Percentiles rank a stretch among this genome's conserved stretches.
Conservation (phyloP, 768 basidiomycete genomes). For the Lentinula boryana region DNA sequence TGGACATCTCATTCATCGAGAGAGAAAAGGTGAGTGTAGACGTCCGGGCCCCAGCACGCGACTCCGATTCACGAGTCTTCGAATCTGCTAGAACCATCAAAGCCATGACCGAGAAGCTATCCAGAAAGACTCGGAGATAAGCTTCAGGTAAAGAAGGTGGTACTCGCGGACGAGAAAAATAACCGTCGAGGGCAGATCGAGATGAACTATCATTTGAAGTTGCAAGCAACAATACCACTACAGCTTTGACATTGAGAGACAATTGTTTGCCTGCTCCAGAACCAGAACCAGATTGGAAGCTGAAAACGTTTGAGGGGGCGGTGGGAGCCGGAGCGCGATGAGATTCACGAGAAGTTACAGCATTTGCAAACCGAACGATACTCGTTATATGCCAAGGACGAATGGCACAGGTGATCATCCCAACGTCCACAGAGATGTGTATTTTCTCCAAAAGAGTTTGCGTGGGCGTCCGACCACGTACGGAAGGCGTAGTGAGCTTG, state of each 20-base stretch:
- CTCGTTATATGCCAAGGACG: constrained; percentile 51
- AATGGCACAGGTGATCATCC: constrained; percentile 50
- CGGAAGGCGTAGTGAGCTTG: constrained; percentile 42
- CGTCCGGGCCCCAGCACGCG: not conserved
- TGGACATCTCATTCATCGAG: constrained; percentile 46
- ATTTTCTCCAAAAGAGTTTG: constrained; percentile 22
- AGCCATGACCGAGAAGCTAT: constrained; percentile 24
- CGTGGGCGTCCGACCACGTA: constrained; percentile 2
- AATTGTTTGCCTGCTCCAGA: constrained; percentile 26
- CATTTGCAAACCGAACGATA: constrained; percentile 36
- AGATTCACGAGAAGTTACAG: constrained; percentile 18
- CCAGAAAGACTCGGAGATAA: constrained; percentile 51
- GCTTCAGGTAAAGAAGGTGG: constrained; percentile 44
- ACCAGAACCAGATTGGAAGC: constrained; percentile 7
- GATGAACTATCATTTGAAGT: constrained; percentile 5
- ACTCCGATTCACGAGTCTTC: not conserved
- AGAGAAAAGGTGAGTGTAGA: constrained; percentile 16
- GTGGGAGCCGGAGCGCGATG: constrained; percentile 5
- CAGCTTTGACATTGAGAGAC: constrained; percentile 31
- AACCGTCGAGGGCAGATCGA: constrained; percentile 23
- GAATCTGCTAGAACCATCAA: constrained; percentile 7
- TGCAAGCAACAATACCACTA: constrained; percentile 40
- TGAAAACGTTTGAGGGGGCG: constrained; percentile 12
- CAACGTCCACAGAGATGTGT: constrained; percentile 36
- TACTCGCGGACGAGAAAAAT: constrained; percentile 54